Evolutionary conservation across 345 rosid genomes (phyloP).

Genomic region (Fremontodendron californicum): DNA sequence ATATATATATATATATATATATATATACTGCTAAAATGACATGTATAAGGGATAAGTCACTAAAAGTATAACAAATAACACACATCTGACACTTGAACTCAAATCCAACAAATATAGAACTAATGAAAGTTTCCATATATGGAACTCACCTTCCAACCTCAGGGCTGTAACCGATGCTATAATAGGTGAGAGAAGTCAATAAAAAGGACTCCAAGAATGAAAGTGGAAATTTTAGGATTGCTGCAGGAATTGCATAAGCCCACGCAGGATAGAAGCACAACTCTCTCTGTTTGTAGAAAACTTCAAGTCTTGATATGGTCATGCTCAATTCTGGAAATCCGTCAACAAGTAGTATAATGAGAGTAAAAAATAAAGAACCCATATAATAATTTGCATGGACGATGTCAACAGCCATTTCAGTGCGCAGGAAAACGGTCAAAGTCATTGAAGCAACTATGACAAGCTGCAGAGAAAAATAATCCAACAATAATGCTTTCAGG

Average conservation of each 20-base stretch:
- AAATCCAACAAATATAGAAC: background rate
- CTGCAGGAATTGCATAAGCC: constrained; percentile 58
- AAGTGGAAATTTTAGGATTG: constrained; percentile 42
- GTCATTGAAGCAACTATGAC: constrained; percentile 46
- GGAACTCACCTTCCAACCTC: constrained; percentile 38
- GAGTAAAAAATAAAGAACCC: constrained; percentile 52
- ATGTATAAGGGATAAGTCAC: background rate
- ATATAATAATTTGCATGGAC: constrained; percentile 26
- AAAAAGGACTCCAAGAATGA: constrained; percentile 41
- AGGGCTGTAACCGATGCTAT: constrained; percentile 65
- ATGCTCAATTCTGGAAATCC: constrained; percentile 63
- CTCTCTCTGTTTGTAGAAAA: constrained; percentile 71
- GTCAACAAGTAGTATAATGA: constrained; percentile 47
- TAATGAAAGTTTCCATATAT: background rate
- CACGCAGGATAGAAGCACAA: constrained; percentile 67
- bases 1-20: too few species aligned
- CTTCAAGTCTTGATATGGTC: constrained; percentile 57
- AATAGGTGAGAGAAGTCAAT: constrained; percentile 69
- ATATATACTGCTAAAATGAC: background rate
- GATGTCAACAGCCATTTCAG: constrained; percentile 37
- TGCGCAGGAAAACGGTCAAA: constrained; percentile 49
- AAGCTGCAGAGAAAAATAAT: constrained; percentile 27
- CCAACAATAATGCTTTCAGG: background rate
- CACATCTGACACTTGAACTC: background rate
- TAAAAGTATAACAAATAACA: background rate